Conservation (phyloP, 257 asterid genomes). For the Capsicum chinense region DNA sequence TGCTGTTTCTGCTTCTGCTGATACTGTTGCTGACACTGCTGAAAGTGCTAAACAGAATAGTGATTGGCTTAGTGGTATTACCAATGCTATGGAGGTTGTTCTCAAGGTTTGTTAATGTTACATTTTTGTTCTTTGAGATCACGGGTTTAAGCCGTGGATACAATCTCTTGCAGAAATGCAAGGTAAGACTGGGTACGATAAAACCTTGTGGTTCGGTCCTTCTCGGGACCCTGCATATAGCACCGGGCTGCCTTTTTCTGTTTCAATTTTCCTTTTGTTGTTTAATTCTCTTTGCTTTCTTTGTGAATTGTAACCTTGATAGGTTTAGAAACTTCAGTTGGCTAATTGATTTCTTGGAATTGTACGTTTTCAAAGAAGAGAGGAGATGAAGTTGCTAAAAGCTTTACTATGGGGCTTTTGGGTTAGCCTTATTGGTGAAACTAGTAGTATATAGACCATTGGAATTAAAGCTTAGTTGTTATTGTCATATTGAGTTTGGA, state of each 20-base stretch:
- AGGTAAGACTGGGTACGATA: too few species aligned
- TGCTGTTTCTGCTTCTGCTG: constrained; percentile 64
- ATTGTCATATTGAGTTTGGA: neutral
- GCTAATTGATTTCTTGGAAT: neutral
- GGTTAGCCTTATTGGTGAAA: neutral
- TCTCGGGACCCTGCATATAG: too few species aligned
- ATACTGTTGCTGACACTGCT: constrained; percentile 49
- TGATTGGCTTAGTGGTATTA: constrained; percentile 98
- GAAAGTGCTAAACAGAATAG: constrained; percentile 59
- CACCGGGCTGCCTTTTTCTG: too few species aligned
- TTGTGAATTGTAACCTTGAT: neutral
- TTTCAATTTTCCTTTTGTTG: neutral
- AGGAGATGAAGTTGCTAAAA: neutral
- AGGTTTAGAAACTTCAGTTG: neutral
- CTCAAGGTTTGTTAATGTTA: constrained; percentile 67
- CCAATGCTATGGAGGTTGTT: constrained; percentile 87
- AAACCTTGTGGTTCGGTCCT: too few species aligned
- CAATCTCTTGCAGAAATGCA: too few species aligned
- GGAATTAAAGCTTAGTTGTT: neutral
- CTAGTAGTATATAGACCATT: neutral
- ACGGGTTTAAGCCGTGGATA: too few species aligned
- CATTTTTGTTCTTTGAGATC: neutral
- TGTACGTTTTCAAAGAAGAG: neutral
- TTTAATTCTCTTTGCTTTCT: neutral
- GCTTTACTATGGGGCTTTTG: neutral